phyloP scores from a whole-genome alignment of 2,329 filamentous ascomycete genomes.

The Rasamsonia emersonii region DNA sequence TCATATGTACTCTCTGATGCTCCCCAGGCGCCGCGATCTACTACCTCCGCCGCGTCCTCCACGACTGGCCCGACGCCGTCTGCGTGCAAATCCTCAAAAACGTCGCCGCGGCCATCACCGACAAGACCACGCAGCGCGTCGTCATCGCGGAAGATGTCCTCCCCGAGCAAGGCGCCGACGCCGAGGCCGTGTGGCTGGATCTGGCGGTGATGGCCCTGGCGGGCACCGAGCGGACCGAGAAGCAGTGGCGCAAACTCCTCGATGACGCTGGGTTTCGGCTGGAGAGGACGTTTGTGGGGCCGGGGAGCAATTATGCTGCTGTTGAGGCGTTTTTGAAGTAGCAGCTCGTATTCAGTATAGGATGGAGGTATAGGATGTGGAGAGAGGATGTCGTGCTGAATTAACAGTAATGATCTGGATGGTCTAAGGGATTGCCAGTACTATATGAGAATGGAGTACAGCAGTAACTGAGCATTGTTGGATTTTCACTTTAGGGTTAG shows the following conservation, averaged over 20 bases:
- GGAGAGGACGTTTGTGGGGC: not conserved
- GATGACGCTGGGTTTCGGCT: slow-evolving; percentile 12
- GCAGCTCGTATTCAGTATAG: no score
- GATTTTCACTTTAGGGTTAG: no score
- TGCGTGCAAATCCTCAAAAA: slow-evolving; percentile 13
- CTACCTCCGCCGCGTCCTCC: slow-evolving; percentile 15
- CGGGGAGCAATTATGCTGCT: not conserved
- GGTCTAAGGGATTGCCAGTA: no score
- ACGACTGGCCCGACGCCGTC: slow-evolving; percentile 5
- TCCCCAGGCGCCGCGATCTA: slow-evolving; percentile 12
- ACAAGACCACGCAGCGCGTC: slow-evolving; percentile 9
- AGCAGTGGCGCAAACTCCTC: slow-evolving; percentile 12
- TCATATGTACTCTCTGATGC: not conserved
- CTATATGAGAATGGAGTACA: no score
- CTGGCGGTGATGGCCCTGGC: slow-evolving; percentile 14
- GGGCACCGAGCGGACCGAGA: slow-evolving; percentile 14
- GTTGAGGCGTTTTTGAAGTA: no score
- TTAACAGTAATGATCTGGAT: no score
- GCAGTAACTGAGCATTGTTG: no score
- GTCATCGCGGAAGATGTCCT: slow-evolving; percentile 17
- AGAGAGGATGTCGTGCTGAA: no score
- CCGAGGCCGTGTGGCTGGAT: slow-evolving; percentile 13
- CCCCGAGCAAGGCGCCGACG: slow-evolving; percentile 10
- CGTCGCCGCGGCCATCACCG: slow-evolving; percentile 12
- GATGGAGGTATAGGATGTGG: no score